Evolutionary conservation across 2,329 filamentous ascomycete species (phyloP), one percentile per base, ranked within the genome.

Genomic region (Lecanicillium sp.): DNA sequence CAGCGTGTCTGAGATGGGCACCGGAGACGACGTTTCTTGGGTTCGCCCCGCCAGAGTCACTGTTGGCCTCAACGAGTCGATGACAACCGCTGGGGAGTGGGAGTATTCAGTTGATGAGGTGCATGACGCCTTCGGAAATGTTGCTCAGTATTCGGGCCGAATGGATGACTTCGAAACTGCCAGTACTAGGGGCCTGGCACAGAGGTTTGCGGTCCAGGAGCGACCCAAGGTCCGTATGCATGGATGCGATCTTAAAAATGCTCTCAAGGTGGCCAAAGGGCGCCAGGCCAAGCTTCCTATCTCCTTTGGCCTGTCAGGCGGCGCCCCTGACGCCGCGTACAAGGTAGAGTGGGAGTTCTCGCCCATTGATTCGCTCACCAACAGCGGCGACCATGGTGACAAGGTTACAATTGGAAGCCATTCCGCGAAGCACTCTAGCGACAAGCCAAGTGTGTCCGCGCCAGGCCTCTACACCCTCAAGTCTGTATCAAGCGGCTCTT

Each of bases 91-190:
- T 37, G 92, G 90, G 13, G 73, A 79, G 37, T 97, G 90, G 89
- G 72, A 84, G 44, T 98, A 97, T 56, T 81, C 84, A 1, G 80
- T 98, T 38, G 87, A 96, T 49, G 87, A 96, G 58, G 87, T 98
- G 8, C 79, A 87, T 43, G 92, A 98, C 65, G 90, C 80, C 3
- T 84, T 89, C 49, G 89, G 89, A 33, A 98, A 98, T 52, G 65
- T 83, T 28, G 81, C 89, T 43, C 84, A 80, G 46, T 98, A 95
- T 55, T 66, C 73, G 3, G 64, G 69, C 4, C 61, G 71, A 3
- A 67, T 72, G 12, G 84, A 92, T 30, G 84, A 92, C n/a, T 66
- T 71, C 27, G 80, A 87, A 14, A 79, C 74, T 45, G 65, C 71
- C 4, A 81, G 77, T 51, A 62, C 69, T 2, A 71, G 75, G 43